Evolutionary conservation across 2,329 filamentous ascomycete species (phyloP), one percentile per base, ranked within the genome.

Genomic region (Neopestalotiopsis rosae): DNA sequence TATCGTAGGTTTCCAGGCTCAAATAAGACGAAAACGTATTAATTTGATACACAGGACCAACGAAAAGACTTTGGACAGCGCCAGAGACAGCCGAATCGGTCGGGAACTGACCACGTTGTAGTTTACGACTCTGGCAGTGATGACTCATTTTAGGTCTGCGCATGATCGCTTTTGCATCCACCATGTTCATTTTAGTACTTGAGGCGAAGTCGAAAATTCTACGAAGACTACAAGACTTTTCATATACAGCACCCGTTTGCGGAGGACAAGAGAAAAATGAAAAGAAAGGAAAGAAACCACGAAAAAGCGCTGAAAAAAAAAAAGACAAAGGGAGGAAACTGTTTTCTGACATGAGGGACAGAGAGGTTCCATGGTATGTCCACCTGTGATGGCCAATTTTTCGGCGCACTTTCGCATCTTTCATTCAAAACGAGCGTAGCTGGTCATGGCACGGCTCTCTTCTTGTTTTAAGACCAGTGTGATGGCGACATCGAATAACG

Each of bases 71-170:
- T 65, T 40, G 38, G n/a, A 6, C 7, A 20, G 6, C 13, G 28
- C 14, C 12, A 17, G 7, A n/a, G 12, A 49, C 38, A 9, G 5
- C 10, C 28, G n/a, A 24, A 7, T 32, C 17, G 38, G 28, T 10
- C 38, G 10, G 62, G 62, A 7, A 20, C 20, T 28, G 17, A 56
- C 34, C 24, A 42, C 42, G 30, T 61, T 24, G 57, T 49, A 20
- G 45, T 45, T 4, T 67, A 67, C 38, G 58, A 67, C n/a, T 67
- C 66, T 9, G 66, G 66, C 40, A 67, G 66, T 24, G 66, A 40
- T 10, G 66, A 67, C n/a, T 57, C 61, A 30, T 56, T 57, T 24
- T 66, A 66, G 42, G 45, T 20, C 14, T 28, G 4, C 4, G 17
- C 17, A 59, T n/a, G n/a, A 52, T n/a, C 14, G 5, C 45, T 38